Percentiles rank a stretch among this genome's conserved stretches.
These are phyloP conservation scores for Meyerozyma sp. DNA, from an alignment of 1,139 yeast genomes.

Conservation along the genomic window DNA sequence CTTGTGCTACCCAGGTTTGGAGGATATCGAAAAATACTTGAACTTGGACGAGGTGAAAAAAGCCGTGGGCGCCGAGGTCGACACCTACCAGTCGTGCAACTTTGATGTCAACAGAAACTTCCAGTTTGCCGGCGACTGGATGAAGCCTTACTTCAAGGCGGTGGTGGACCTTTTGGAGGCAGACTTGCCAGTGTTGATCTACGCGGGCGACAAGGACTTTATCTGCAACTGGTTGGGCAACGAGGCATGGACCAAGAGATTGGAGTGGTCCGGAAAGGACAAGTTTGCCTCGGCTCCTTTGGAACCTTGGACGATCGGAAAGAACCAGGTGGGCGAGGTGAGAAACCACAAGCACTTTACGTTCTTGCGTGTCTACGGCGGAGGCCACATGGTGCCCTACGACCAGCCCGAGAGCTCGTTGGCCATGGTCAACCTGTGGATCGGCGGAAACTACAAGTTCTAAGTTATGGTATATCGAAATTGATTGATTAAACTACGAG, in stretches of 20 bases:
- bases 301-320: constrained; percentile 34
- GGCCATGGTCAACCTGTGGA: constrained; percentile 46
- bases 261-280: constrained; percentile 60
- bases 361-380: constrained; percentile 42
- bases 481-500: neutral
- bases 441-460: constrained; percentile 26
- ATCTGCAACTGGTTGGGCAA: constrained; percentile 87
- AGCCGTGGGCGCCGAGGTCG: constrained; percentile 91
- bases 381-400: constrained; percentile 49
- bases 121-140: constrained; percentile 85
- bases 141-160: constrained; percentile 77
- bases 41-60: constrained; percentile 65
- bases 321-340: constrained; percentile 39
- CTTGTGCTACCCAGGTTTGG: constrained; percentile 73
- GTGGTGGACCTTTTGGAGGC: constrained; percentile 52
- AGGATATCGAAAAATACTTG: constrained; percentile 62
- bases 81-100: constrained; percentile 77
- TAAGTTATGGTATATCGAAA: neutral
- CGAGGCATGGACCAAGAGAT: constrained; percentile 70
- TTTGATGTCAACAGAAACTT: constrained; percentile 80
- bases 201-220: constrained; percentile 85
- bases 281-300: constrained; percentile 43
- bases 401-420: constrained; percentile 44
- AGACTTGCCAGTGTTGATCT: constrained; percentile 64
- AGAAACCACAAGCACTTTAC: constrained; percentile 43